These are phyloP conservation scores for Asterophora lycoperdoides DNA, from an alignment of 768 basidiomycete species.

Conservation along the genomic window DNA sequence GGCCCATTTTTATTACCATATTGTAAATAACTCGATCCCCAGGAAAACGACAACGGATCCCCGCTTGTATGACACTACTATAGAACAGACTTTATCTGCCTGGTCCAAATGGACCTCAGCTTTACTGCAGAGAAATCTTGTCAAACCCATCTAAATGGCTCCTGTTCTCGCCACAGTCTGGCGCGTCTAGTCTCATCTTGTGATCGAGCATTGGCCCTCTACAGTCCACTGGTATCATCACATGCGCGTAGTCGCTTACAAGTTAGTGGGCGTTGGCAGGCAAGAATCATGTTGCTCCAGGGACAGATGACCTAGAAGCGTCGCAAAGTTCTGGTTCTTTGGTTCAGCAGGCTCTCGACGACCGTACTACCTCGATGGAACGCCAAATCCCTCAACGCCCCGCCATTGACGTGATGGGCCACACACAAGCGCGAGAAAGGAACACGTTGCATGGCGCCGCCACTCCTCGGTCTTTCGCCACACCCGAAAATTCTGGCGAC, in stretches of 20 bases:
- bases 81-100: slow-evolving; percentile 11
- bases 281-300: neutral
- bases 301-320: slow-evolving; percentile 2
- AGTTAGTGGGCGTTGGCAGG: neutral
- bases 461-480: slow-evolving; percentile 3
- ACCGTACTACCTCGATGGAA: neutral
- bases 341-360: slow-evolving; percentile 1
- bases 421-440: neutral
- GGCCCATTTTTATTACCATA: slow-evolving; percentile 8
- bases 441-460: slow-evolving; percentile 6
- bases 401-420: neutral
- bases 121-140: no score
- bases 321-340: slow-evolving; percentile 1
- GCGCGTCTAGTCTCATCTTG: neutral
- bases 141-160: neutral
- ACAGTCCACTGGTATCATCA: neutral
- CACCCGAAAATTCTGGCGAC: neutral
- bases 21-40: slow-evolving; percentile 10
- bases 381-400: neutral
- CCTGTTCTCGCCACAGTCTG: neutral
- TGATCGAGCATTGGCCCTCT: no score
- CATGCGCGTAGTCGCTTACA: neutral
- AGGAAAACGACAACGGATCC: slow-evolving; percentile 7
- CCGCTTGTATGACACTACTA: slow-evolving; percentile 15
- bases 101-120: neutral